Conservation (phyloP, 2,329 filamentous ascomycete genomes). For the Xylaria sp. region DNA sequence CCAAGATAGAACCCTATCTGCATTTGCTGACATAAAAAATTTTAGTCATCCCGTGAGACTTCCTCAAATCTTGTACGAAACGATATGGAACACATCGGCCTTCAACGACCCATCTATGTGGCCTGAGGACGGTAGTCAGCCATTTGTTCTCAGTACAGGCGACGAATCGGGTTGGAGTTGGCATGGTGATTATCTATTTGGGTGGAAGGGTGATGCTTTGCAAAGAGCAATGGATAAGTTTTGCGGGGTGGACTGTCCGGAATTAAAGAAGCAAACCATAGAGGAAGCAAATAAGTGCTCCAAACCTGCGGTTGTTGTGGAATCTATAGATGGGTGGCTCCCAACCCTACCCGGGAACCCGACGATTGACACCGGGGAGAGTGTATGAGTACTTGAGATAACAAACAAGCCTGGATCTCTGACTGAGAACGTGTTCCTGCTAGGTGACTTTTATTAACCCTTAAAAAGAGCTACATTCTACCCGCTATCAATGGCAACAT, state of each 20-base stretch:
- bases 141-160: not conserved
- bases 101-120: slow-evolving; percentile 1
- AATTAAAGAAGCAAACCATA: slow-evolving; percentile 10
- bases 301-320: slow-evolving; percentile 1
- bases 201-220: slow-evolving; percentile 2
- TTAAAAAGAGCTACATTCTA: no score
- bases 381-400: not conserved
- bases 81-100: slow-evolving; percentile 10
- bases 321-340: slow-evolving; percentile 10
- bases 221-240: slow-evolving; percentile 6
- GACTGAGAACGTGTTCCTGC: no score
- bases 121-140: slow-evolving; percentile 10
- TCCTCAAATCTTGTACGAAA: slow-evolving; percentile 9
- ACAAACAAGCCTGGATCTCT: no score
- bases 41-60: slow-evolving; percentile 9
- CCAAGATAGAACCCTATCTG: not conserved
- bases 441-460: no score
- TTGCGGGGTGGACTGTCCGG: slow-evolving; percentile 4
- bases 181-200: not conserved
- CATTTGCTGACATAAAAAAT: not conserved
- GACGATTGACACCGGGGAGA: not conserved
- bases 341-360: not conserved
- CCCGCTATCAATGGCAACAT: no score
- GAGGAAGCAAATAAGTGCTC: slow-evolving; percentile 6
- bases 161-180: not conserved